phyloP scores from a whole-genome alignment of 306 rosid genomes.

The Rosa persica region DNA sequence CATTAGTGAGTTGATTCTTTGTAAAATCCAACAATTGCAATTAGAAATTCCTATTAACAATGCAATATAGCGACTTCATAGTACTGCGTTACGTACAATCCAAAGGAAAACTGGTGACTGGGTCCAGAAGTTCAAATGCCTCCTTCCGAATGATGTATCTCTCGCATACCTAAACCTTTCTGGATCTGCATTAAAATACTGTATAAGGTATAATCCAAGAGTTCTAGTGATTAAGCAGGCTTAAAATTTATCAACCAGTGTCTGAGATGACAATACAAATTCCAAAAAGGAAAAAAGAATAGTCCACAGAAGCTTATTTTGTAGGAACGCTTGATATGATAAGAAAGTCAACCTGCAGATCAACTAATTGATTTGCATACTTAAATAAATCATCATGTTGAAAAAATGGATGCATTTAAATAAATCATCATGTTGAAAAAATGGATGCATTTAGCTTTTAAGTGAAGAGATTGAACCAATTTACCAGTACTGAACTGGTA shows the following conservation, averaged over 20 bases:
- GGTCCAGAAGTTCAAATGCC: constrained; percentile 71
- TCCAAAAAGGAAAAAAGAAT: neutral
- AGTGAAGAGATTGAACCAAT: neutral
- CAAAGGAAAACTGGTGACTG: constrained; percentile 52
- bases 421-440: neutral
- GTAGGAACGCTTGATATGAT: too few species aligned
- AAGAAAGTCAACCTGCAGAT: neutral
- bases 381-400: neutral
- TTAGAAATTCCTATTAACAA: neutral
- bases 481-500: constrained; percentile 46
- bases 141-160: constrained; percentile 81
- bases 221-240: neutral
- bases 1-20: neutral
- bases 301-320: too few species aligned
- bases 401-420: neutral
- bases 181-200: constrained; percentile 54
- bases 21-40: neutral
- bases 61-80: neutral
- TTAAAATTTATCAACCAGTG: neutral
- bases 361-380: neutral
- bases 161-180: constrained; percentile 81
- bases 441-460: neutral
- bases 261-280: neutral
- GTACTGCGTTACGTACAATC: constrained; percentile 46
- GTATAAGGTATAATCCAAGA: neutral